Base-by-base conservation (phyloP, 257 asterid species). In the Linderniella brevidens region DNA sequence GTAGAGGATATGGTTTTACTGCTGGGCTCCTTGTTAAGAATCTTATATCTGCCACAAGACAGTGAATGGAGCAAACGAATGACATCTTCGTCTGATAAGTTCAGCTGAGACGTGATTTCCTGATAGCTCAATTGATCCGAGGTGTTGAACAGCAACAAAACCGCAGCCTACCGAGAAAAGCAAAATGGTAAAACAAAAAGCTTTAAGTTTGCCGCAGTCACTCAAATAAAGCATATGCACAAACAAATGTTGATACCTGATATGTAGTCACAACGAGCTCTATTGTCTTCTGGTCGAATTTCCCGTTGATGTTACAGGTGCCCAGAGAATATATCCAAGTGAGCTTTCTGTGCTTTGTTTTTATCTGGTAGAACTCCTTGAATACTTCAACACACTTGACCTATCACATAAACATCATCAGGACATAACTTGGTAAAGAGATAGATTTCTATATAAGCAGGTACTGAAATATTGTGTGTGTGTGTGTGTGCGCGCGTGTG, bases 41-140 rank as follows among this genome's bases (percentile, higher is more conserved):
- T 70, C 66, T 68, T 77, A 51, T 73, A 70, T 61, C 61, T 73
- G 54, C 72, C 79, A 53, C 82, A 77, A 13, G 81, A 77, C 46
- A 77, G 86, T 8, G 86, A 77, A 70, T 73, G 86, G 16, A 77
- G 81, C 63, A 70, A 56, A 57, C 86, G 63, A 38, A 70, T 74
- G 67, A 70, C 72, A 56, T 77, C 86, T 38, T 77, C 86, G 32
- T 77, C 86, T 11, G 74, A 58, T 32, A 77, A 55, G 59, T 77
- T 77, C 72, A 73, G 60, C 50, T 77, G 86, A 50, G 68, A 16
- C 79, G 67, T 65, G 58, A 77, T 73, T 41, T 77, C 86, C 55
- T 65, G 74, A 52, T 77, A 77, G 19, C 82, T 77, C 45, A 77
- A 58, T 56, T 66, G 70, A 41, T 77, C 77, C 1, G 76, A 61